Percentiles rank a stretch among this genome's conserved stretches.
phyloP scores from a whole-genome alignment of 768 basidiomycete genomes.

The Mycena galopus region DNA sequence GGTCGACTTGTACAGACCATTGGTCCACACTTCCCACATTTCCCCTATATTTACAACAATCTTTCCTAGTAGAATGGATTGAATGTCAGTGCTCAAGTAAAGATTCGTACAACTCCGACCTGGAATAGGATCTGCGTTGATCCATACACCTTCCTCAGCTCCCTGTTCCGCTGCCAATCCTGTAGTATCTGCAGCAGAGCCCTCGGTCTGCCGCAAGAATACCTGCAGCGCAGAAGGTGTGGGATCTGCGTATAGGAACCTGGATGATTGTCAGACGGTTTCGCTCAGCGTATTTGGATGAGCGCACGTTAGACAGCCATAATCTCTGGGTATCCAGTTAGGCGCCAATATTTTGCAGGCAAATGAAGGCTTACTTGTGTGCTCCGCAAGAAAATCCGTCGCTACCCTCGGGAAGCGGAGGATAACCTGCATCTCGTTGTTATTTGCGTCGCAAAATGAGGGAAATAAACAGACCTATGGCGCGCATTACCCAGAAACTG shows the following conservation, averaged over 20 bases:
- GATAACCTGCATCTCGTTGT: conserved; percentile 71
- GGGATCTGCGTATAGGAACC: conserved; percentile 89
- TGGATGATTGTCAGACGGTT: conserved; percentile 45
- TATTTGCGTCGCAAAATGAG: background rate
- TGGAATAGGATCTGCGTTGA: conserved; percentile 86
- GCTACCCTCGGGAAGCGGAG: conserved; percentile 82
- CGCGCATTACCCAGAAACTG: conserved; percentile 91
- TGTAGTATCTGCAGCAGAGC: conserved; percentile 42
- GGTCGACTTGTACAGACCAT: conserved; percentile 89
- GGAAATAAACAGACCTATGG: conserved; percentile 68
- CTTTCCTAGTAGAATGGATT: conserved; percentile 50
- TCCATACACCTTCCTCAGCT: conserved; percentile 76
- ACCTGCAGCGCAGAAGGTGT: conserved; percentile 88
- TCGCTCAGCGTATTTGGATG: background rate
- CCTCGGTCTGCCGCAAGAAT: conserved; percentile 64
- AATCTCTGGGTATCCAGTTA: conserved; percentile 69
- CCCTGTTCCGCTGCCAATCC: conserved; percentile 66
- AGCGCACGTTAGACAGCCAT: conserved; percentile 88
- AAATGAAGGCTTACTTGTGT: conserved; percentile 73
- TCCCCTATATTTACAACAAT: conserved; percentile 94
- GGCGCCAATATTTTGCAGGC: conserved; percentile 4
- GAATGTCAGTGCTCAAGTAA: background rate
- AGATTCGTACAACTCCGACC: conserved; percentile 45
- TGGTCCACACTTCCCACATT: conserved; percentile 96
- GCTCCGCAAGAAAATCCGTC: conserved; percentile 92